Base-by-base conservation (phyloP, 1,284 basidiomycete species). In the Stereum hirsutum region DNA sequence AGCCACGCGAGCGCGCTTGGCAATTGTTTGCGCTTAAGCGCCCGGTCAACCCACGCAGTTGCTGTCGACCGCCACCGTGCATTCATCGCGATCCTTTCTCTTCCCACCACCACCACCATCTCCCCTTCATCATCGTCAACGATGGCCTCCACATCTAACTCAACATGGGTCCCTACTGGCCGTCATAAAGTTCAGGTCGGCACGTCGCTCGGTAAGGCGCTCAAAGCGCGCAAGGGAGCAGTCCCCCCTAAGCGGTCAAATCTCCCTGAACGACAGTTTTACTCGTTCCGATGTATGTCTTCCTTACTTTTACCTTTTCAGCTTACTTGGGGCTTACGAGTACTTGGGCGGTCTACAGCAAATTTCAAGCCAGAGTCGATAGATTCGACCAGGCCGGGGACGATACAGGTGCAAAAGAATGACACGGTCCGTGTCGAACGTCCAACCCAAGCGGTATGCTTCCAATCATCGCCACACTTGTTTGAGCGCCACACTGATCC, bases 281-380 rank as follows among this genome's bases (percentile, higher is more conserved):
- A 81, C 55, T 75, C 81, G 21, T 74, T 87, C 50, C 69, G 78
- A 50, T 87, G 84, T 86, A 52, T 70, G 26, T 21, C 30, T 31
- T 37, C 33, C 21, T 17, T 19, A n/a, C 14, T 11, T 24, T 6
- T 17, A 21, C 36, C 14, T 35, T 20, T 47, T 30, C 41, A 25
- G 39, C 35, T 39, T 28, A 34, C 7, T 11, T 15, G 6, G 32
- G 28, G 27, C 36, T 26, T 8, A 38, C 23, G 24, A 12, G 11
- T 38, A 38, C 17, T 17, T 43, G 46, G 41, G 1, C 24, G 19
- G 26, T 26, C 19, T 10, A 17, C 51, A 89, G 85, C 86, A 54
- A 78, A 81, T 52, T 85, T 85, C 61, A 83, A 77, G 55, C 82
- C 86, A 2, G 69, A 74, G 43, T 78, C 80, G 6, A 69, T 87